Evolutionary conservation across 2,329 filamentous ascomycete genomes (phyloP).

Genomic region (Fusarium sp.): DNA sequence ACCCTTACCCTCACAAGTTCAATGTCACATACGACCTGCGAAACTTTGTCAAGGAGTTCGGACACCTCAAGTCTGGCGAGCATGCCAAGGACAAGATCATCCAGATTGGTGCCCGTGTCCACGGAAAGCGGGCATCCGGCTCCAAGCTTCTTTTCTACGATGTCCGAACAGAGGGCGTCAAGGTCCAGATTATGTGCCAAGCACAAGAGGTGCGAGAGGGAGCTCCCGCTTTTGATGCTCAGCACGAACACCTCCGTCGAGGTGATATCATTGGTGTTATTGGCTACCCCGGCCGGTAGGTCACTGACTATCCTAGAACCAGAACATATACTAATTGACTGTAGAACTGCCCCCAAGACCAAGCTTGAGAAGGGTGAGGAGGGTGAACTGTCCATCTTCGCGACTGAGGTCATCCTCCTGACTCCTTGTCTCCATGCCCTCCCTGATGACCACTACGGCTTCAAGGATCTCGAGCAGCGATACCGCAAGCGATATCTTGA

Average conservation of each 20-base stretch:
- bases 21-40: constrained; percentile 83
- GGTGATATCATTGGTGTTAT: constrained; percentile 85
- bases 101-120: constrained; percentile 85
- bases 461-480: constrained; percentile 94
- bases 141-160: constrained; percentile 94
- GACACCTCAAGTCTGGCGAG: constrained; percentile 88
- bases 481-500: constrained; percentile 95
- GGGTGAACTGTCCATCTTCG: constrained; percentile 94
- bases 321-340: constrained; percentile 34
- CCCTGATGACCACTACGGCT: constrained; percentile 90
- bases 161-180: constrained; percentile 60
- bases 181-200: constrained; percentile 93
- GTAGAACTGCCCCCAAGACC: constrained; percentile 86
- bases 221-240: constrained; percentile 77
- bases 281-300: constrained; percentile 43
- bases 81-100: constrained; percentile 78
- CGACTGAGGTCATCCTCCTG: constrained; percentile 83
- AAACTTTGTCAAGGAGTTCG: constrained; percentile 82
- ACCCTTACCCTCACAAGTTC: constrained; percentile 87
- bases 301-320: neutral
- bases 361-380: constrained; percentile 76
- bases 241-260: constrained; percentile 88
- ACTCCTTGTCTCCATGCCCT: constrained; percentile 82
- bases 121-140: constrained; percentile 84
- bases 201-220: constrained; percentile 77